These are phyloP conservation scores for Ophiostoma himal-ulmi DNA, from an alignment of 2,329 filamentous ascomycete genomes.

Conservation along the genomic window DNA sequence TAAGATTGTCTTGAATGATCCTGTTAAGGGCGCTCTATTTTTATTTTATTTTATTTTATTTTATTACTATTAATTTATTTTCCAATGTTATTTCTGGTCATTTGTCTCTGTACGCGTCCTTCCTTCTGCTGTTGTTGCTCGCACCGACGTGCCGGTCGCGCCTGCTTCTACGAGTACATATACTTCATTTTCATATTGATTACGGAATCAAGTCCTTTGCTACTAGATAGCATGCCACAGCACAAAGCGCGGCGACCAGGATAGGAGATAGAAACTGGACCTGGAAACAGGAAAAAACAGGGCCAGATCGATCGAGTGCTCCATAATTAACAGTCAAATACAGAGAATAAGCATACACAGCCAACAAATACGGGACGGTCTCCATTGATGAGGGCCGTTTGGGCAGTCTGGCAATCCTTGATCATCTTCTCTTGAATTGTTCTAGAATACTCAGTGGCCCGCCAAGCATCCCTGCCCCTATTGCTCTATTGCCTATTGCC, in stretches of 20 bases:
- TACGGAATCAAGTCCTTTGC: no score
- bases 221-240: no score
- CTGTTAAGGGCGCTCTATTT: background rate
- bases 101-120: no score
- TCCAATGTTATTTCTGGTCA: no score
- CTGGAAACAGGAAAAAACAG: slow-evolving; percentile 25
- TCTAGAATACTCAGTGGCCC: background rate
- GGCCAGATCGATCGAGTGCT: slow-evolving; percentile 20
- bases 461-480: background rate
- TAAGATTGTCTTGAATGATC: slow-evolving; percentile 3
- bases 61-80: background rate
- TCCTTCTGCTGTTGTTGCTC: no score
- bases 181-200: no score
- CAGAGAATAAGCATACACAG: slow-evolving; percentile 1
- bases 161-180: no score
- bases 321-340: background rate
- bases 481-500: background rate
- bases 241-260: background rate
- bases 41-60: background rate
- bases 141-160: no score
- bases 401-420: background rate
- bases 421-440: background rate
- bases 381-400: slow-evolving; percentile 4
- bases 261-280: slow-evolving; percentile 6
- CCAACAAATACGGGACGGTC: slow-evolving; percentile 6